Evolutionary conservation across 208 protist species (phyloP).

Genomic region (Leishmania martiniquensis): DNA sequence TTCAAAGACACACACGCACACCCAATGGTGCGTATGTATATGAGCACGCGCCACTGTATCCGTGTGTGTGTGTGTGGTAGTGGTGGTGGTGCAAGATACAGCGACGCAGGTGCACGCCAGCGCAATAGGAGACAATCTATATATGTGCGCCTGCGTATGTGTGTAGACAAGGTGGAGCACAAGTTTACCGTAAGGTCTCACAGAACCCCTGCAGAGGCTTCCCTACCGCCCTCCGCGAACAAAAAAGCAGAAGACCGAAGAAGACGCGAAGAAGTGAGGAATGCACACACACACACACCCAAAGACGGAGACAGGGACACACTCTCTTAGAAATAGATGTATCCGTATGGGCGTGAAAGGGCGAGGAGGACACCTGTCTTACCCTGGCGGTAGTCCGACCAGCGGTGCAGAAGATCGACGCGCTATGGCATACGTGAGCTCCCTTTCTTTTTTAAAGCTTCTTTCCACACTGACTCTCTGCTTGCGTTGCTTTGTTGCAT

Average conservation of each 20-base stretch:
- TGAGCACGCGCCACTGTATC: too few relatives aligned
- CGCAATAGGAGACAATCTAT: too few relatives aligned
- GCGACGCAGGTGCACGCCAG: too few relatives aligned
- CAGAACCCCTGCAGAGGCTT: too few relatives aligned
- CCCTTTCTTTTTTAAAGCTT: neutral
- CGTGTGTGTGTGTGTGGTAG: conserved; percentile 1
- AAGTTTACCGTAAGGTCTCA: too few relatives aligned
- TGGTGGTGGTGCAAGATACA: too few relatives aligned
- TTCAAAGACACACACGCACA: conserved; percentile 6
- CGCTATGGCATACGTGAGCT: neutral
- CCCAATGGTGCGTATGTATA: neutral
- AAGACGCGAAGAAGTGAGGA: neutral
- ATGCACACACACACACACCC: neutral
- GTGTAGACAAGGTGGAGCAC: too few relatives aligned
- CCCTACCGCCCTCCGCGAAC: too few relatives aligned
- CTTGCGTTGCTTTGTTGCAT: neutral
- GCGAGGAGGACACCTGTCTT: neutral
- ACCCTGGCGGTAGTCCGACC: neutral
- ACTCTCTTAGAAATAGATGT: neutral
- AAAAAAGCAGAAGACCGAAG: neutral
- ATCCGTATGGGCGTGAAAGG: neutral
- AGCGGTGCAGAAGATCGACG: neutral
- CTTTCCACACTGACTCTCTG: neutral
- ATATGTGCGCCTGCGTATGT: too few relatives aligned
- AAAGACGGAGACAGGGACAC: too few relatives aligned